Evolutionary conservation across 208 protist species (phyloP).

Genomic region (Wallacemonas sp.): DNA sequence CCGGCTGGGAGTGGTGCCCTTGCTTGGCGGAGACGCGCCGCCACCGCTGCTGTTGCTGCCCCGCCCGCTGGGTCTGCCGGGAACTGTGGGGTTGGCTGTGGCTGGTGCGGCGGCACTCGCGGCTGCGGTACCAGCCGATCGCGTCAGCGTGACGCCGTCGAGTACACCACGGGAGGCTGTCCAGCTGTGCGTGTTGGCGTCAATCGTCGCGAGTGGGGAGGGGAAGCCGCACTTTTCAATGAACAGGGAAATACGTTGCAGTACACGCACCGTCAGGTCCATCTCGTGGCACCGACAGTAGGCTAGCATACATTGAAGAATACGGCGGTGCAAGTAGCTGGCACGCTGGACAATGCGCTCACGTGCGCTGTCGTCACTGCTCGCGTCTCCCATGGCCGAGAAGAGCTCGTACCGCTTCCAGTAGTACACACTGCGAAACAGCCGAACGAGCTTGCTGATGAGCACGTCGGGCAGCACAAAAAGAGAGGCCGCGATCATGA

Average conservation of each 20-base stretch:
- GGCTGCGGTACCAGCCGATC: background rate
- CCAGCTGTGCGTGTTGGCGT: conserved; percentile 3
- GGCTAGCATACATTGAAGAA: conserved; percentile 54
- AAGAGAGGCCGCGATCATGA: conserved; percentile 55
- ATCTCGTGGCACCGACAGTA: conserved; percentile 64
- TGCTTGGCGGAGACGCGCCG: background rate
- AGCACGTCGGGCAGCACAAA: conserved; percentile 65
- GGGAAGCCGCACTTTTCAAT: conserved; percentile 31
- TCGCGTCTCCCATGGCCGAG: conserved; percentile 16
- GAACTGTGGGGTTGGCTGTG: background rate
- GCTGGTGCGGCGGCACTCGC: background rate
- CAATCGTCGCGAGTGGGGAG: conserved; percentile 7
- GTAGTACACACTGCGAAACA: conserved; percentile 51
- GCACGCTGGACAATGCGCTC: conserved; percentile 18
- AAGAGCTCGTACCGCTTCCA: conserved; percentile 13
- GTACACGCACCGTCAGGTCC: conserved; percentile 43
- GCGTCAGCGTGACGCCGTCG: conserved; percentile 5
- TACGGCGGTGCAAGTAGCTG: conserved; percentile 46
- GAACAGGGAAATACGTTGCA: conserved; percentile 48
- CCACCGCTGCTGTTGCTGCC: no score
- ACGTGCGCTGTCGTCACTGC: background rate
- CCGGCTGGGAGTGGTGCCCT: background rate
- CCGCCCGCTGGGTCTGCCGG: no score
- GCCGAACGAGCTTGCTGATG: conserved; percentile 54
- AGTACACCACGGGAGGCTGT: background rate